Evolutionary conservation across 2,329 filamentous ascomycete species (phyloP), one percentile per base, ranked within the genome.

Genomic region (Shiraia sp.): DNA sequence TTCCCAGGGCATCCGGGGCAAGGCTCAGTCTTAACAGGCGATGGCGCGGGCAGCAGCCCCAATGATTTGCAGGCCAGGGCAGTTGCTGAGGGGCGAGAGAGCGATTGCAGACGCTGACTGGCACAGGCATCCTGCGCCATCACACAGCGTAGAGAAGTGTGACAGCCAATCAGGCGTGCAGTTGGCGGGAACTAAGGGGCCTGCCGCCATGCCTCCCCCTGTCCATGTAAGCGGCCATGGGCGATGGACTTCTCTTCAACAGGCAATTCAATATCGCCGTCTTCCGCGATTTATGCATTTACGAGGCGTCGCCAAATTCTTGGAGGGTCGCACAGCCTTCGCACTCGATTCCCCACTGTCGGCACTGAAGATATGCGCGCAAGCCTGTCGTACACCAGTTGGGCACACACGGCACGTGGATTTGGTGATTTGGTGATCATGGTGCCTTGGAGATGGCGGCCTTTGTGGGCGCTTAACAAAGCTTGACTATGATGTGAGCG

Each of bases 91-190:
- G 53, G 52, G 53, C 51, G 52, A 58, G 45, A 54, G 43, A 25
- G 47, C 50, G 41, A 50, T 56, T 51, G 54, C 51, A 58, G 57
- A 32, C 59, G 60, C 60, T 62, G 60, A 66, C 49, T 65, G 61
- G 60, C 53, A 57, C 53, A 52, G 47, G 45, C 47, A 53, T 49
- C 40, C 50, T 48, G 57, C 45, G 45, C 54, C 40, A 61, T 66
- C 63, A 65, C 61, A 59, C 48, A 46, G 51, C 48, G 40, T 48
- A 51, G 51, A 42, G 37, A n/a, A 42, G 47, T 49, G 46, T 54
- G 47, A 45, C 30, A 28, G 46, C 59, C 55, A 61, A 62, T 63
- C 52, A 57, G 24, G 37, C 25, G 30, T 43, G 41, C 43, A 50
- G 41, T 14, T 22, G 2, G 36, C 52, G 52, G 52, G 47, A 51